Percentiles rank a stretch among this genome's conserved stretches.
Conservation (phyloP, 1,284 basidiomycete genomes). For the Blastosporella zonata region DNA sequence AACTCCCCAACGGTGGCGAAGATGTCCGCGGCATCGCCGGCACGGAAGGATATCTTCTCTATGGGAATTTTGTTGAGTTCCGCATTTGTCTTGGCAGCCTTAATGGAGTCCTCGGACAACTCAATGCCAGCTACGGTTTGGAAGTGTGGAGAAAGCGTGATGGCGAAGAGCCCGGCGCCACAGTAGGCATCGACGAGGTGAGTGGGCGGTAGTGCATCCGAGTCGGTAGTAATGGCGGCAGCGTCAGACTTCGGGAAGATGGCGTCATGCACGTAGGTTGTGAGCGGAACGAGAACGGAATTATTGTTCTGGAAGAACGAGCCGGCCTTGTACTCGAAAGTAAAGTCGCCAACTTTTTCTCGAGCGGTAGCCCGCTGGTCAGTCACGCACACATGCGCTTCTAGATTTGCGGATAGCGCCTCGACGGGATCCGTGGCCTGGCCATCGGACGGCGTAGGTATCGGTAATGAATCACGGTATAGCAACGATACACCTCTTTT, state of each 20-base stretch:
- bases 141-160: conserved; percentile 83
- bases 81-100: conserved; percentile 79
- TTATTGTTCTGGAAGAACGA: conserved; percentile 99
- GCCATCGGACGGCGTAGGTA: conserved; percentile 21
- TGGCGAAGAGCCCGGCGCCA: conserved; percentile 89
- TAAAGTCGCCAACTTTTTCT: conserved; percentile 78
- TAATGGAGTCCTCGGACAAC: conserved; percentile 76
- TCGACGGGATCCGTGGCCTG: conserved; percentile 26
- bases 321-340: conserved; percentile 87
- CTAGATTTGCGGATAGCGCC: conserved; percentile 32
- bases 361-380: conserved; percentile 81
- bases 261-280: conserved; percentile 76
- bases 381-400: conserved; percentile 76
- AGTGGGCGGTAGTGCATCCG: conserved; percentile 43
- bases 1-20: conserved; percentile 67
- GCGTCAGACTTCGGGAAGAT: conserved; percentile 46
- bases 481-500: conserved; percentile 90
- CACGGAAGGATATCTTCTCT: conserved; percentile 53
- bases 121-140: conserved; percentile 87
- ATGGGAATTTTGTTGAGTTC: conserved; percentile 62
- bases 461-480: conserved; percentile 79
- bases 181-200: conserved; percentile 93
- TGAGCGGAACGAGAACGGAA: conserved; percentile 81
- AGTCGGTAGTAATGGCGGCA: conserved; percentile 9
- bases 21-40: conserved; percentile 71